Percentiles rank a stretch among this genome's conserved stretches.
Evolutionary conservation across 2,329 filamentous ascomycete genomes (phyloP).

Genomic region (Chrysoporthe puriensis): DNA sequence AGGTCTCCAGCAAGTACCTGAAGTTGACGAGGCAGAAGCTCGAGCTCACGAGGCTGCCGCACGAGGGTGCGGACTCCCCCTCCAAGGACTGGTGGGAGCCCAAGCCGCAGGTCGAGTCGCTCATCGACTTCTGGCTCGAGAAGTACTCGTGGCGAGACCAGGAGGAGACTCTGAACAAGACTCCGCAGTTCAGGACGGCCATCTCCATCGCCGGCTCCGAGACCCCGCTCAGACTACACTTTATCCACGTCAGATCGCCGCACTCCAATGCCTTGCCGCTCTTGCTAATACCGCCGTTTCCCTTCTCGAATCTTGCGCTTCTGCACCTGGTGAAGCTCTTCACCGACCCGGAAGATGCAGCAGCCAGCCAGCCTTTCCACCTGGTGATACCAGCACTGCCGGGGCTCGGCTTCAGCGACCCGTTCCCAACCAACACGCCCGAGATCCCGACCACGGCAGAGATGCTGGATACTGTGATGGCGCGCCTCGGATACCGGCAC

Average conservation of each 20-base stretch:
- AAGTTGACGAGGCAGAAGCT: slow-evolving; percentile 70
- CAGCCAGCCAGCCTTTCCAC: slow-evolving; percentile 59
- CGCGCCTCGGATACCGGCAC: slow-evolving; percentile 57
- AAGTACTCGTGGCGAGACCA: slow-evolving; percentile 66
- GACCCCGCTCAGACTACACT: slow-evolving; percentile 60
- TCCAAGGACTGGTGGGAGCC: slow-evolving; percentile 61
- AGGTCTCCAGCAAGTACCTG: slow-evolving; percentile 70
- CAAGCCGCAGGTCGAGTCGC: slow-evolving; percentile 63
- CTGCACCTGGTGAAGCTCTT: slow-evolving; percentile 58
- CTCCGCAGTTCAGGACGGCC: slow-evolving; percentile 66
- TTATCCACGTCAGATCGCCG: slow-evolving; percentile 63
- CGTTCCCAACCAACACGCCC: slow-evolving; percentile 53
- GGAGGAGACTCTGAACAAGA: slow-evolving; percentile 60
- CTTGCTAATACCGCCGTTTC: slow-evolving; percentile 68
- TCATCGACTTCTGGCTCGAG: slow-evolving; percentile 71
- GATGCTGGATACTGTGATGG: slow-evolving; percentile 63
- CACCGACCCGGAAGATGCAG: slow-evolving; percentile 53
- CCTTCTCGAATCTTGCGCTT: slow-evolving; percentile 65
- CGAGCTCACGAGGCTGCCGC: slow-evolving; percentile 66
- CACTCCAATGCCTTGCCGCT: slow-evolving; percentile 62
- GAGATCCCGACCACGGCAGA: slow-evolving; percentile 57
- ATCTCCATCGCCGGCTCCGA: slow-evolving; percentile 48
- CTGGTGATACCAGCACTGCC: slow-evolving; percentile 69
- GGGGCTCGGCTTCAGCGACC: slow-evolving; percentile 69
- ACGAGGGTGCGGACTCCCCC: slow-evolving; percentile 54